Evolutionary conservation across 2,329 filamentous ascomycete species (phyloP).

Genomic region (Fonsecaea pugnacius): DNA sequence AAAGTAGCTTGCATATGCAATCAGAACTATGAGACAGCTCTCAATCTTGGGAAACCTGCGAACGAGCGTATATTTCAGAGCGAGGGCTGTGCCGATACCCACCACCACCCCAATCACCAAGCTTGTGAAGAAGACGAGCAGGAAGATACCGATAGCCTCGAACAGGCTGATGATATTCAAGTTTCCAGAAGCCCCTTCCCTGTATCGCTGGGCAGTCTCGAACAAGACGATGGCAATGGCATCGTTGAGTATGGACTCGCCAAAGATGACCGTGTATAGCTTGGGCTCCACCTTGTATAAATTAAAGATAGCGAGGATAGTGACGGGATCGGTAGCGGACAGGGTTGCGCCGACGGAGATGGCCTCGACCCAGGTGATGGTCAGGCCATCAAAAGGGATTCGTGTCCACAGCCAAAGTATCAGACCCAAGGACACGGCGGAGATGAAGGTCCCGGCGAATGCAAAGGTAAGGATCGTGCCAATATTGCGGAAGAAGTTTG

Average conservation of each 20-base stretch:
- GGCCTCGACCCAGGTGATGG: slow-evolving; percentile 90
- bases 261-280: slow-evolving; percentile 97
- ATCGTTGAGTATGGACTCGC: slow-evolving; percentile 97
- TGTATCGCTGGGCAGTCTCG: slow-evolving; percentile 94
- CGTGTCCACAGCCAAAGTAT: slow-evolving; percentile 88
- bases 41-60: slow-evolving; percentile 94
- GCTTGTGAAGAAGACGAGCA: slow-evolving; percentile 94
- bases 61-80: slow-evolving; percentile 93
- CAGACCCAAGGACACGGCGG: slow-evolving; percentile 87
- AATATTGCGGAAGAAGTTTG: slow-evolving; percentile 98
- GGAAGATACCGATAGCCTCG: slow-evolving; percentile 90
- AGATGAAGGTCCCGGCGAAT: slow-evolving; percentile 95
- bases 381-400: slow-evolving; percentile 81
- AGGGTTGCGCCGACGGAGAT: slow-evolving; percentile 95
- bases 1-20: slow-evolving; percentile 96
- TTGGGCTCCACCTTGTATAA: slow-evolving; percentile 99
- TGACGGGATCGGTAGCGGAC: slow-evolving; percentile 95
- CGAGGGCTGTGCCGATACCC: slow-evolving; percentile 82
- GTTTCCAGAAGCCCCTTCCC: slow-evolving; percentile 70
- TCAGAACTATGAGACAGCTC: slow-evolving; percentile 89
- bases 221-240: slow-evolving; percentile 98
- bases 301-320: slow-evolving; percentile 98
- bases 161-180: slow-evolving; percentile 82
- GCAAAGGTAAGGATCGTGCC: slow-evolving; percentile 97
- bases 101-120: slow-evolving; percentile 85